phyloP scores from a whole-genome alignment of 805 yeast species.

The Clavispora vitiphila region DNA sequence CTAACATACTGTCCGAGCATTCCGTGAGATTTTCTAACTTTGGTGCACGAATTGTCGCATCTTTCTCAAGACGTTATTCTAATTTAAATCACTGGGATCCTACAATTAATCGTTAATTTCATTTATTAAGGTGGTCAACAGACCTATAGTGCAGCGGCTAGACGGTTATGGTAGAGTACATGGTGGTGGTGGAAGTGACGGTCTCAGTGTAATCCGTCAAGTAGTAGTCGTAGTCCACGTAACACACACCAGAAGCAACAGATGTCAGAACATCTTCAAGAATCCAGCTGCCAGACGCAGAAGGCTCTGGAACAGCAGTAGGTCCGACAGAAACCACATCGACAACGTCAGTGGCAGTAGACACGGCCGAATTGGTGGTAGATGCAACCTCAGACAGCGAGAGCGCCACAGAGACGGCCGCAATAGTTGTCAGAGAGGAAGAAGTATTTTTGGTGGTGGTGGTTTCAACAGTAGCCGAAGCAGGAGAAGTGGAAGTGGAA shows the following conservation, averaged over 20 bases:
- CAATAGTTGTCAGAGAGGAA: slow-evolving; percentile 1
- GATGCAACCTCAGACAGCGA: background rate
- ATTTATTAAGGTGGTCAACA: background rate
- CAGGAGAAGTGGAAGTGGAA: background rate
- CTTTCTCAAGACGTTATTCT: too few species aligned
- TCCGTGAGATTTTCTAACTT: too few species aligned
- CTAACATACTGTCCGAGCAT: too few species aligned
- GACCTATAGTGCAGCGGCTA: background rate
- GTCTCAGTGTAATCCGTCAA: slow-evolving; percentile 25
- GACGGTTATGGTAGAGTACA: slow-evolving; percentile 30
- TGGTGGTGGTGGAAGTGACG: slow-evolving; percentile 34
- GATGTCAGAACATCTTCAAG: slow-evolving; percentile 31
- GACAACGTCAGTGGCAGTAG: slow-evolving; percentile 23
- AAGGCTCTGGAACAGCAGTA: background rate
- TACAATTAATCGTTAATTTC: background rate
- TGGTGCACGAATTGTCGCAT: too few species aligned
- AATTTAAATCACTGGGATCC: too few species aligned
- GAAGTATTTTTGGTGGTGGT: slow-evolving; percentile 1
- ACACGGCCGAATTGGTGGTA: slow-evolving; percentile 14
- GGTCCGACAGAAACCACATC: background rate
- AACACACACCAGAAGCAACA: slow-evolving; percentile 26
- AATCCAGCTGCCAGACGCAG: slow-evolving; percentile 26
- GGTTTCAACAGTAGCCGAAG: background rate
- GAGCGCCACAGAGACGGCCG: background rate
- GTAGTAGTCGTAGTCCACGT: slow-evolving; percentile 35